Percentiles rank a stretch among this genome's conserved stretches.
Conservation (phyloP, 78 protist genomes). For the Acrasis kona region DNA sequence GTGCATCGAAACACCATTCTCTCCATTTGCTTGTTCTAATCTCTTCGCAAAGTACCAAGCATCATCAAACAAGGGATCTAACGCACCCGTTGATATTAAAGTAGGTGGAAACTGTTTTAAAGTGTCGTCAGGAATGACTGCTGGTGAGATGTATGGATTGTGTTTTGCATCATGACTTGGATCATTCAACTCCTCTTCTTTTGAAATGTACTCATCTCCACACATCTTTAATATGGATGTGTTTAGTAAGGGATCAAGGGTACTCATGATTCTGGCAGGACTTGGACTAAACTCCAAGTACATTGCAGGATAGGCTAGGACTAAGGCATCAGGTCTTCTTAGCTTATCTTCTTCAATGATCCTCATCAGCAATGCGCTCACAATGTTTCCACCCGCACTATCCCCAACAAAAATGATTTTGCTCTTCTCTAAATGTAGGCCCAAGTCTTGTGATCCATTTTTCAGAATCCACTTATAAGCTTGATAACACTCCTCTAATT, state of each 20-base stretch:
- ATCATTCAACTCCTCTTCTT: background rate
- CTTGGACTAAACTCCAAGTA: background rate
- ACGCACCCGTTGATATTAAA: background rate
- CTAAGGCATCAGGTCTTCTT: background rate
- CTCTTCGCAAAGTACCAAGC: background rate
- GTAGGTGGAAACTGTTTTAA: background rate
- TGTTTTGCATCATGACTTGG: too few species aligned
- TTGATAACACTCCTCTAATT: conserved; percentile 19
- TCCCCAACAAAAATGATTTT: background rate
- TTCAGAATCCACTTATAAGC: conserved; percentile 36
- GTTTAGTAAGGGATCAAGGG: background rate
- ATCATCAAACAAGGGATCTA: conserved; percentile 1
- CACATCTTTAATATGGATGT: background rate
- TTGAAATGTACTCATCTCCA: background rate
- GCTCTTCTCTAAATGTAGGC: too few species aligned
- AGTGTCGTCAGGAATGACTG: background rate
- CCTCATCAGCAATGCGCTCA: background rate
- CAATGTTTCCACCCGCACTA: conserved; percentile 4
- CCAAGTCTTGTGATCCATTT: too few species aligned
- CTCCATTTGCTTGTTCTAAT: background rate
- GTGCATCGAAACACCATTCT: background rate
- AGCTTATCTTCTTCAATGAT: background rate
- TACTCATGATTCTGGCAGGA: background rate
- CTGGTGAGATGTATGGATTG: background rate
- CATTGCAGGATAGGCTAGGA: background rate